These are phyloP conservation scores for Linum usitatissimum DNA, from an alignment of 345 rosid genomes.

Conservation along the genomic window DNA sequence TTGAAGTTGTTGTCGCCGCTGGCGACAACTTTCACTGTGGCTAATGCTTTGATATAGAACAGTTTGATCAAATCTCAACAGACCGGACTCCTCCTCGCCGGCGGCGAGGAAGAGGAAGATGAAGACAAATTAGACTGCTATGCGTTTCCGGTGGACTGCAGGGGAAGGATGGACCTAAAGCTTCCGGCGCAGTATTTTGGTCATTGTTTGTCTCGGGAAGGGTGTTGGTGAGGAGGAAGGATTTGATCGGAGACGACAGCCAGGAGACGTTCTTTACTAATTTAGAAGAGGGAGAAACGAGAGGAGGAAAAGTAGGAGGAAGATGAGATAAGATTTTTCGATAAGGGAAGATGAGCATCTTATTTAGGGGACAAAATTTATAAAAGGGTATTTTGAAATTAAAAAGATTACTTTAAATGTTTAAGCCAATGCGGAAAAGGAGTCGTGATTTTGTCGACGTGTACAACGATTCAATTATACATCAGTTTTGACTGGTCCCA, in stretches of 20 bases:
- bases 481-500: too few relatives aligned
- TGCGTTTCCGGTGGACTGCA: conserved; percentile 18
- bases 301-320: too few relatives aligned
- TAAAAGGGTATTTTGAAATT: too few relatives aligned
- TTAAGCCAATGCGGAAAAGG: too few relatives aligned
- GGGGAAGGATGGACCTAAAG: conserved; percentile 16
- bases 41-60: background rate
- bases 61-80: background rate
- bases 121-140: conserved; percentile 9
- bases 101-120: background rate
- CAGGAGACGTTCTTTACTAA: too few relatives aligned
- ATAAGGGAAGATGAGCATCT: too few relatives aligned
- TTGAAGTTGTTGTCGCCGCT: background rate
- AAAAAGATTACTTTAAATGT: too few relatives aligned
- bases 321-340: too few relatives aligned
- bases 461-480: too few relatives aligned
- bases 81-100: background rate
- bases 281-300: too few relatives aligned
- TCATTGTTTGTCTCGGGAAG: conserved; percentile 30
- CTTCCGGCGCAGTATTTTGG: conserved; percentile 33
- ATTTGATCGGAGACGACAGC: conserved; percentile 14
- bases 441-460: too few relatives aligned
- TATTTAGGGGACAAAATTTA: too few relatives aligned
- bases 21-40: background rate
- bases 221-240: conserved; percentile 16